Percentiles rank a stretch among this genome's conserved stretches.
Evolutionary conservation across 805 yeast species (phyloP).

Genomic region (Zygosaccharomyces bailii): DNA sequence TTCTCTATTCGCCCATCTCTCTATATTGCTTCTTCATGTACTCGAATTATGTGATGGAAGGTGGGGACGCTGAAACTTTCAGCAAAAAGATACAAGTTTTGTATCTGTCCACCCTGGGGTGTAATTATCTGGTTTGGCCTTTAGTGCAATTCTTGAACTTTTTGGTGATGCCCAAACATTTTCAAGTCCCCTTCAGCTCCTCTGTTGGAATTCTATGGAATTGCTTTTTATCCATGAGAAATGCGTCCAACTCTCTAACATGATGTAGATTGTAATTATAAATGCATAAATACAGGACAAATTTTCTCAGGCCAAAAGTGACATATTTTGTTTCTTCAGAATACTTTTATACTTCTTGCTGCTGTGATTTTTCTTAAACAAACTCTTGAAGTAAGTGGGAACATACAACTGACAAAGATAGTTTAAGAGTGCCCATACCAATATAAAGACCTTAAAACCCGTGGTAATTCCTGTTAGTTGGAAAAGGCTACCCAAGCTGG

Average conservation of each 20-base stretch:
- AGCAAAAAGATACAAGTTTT: conserved; percentile 59
- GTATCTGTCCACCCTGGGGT: conserved; percentile 64
- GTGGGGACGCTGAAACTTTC: conserved; percentile 63
- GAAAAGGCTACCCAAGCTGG: conserved; percentile 63
- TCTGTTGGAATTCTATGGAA: conserved; percentile 90
- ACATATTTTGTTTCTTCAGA: conserved; percentile 16
- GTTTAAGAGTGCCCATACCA: conserved; percentile 47
- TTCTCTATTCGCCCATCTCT: conserved; percentile 84
- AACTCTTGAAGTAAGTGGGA: conserved; percentile 35
- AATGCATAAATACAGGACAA: background rate
- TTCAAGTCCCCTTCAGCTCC: conserved; percentile 90
- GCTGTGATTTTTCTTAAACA: conserved; percentile 38
- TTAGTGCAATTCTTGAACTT: conserved; percentile 76
- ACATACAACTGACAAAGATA: conserved; percentile 38
- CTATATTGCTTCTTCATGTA: conserved; percentile 77
- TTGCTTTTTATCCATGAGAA: conserved; percentile 80
- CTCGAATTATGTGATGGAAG: conserved; percentile 77
- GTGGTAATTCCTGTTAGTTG: conserved; percentile 63
- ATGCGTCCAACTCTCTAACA: conserved; percentile 41
- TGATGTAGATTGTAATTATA: background rate
- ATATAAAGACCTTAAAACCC: conserved; percentile 50
- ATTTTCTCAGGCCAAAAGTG: conserved; percentile 8
- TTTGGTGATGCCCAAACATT: conserved; percentile 59
- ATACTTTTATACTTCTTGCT: conserved; percentile 39
- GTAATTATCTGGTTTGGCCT: conserved; percentile 77